Evolutionary conservation across 176 grass and related monocot genomes (phyloP), one percentile per base, ranked within the genome.

Genomic region (Phyllostachys edulis): DNA sequence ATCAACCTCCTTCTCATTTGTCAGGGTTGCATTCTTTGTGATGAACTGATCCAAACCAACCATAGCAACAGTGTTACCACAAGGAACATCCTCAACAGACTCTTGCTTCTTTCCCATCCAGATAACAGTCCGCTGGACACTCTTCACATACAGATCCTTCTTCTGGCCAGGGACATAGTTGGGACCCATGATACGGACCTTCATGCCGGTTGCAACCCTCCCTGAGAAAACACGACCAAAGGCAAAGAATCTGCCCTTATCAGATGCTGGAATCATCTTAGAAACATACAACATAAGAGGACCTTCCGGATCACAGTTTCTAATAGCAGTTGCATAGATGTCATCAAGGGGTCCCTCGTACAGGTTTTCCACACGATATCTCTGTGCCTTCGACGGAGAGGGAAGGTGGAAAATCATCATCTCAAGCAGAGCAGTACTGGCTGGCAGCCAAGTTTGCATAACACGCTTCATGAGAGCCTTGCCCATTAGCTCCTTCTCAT

Each of bases 61-160:
- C 88, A 96, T 72, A 59, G 91, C 91, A 24, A 96, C 84, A 32
- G 94, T 96, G 84, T 96, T 97, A 49, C 94, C 94, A 70, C 89
- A 96, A 20, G 94, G 94, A 79, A 96, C 94, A 85, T 96, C 94
- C 83, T 92, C 93, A 47, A 96, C 93, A 21, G 93, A 96, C 54
- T 94, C 92, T 56, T 92, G 93, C 27, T 76, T 96, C 86, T 96
- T 96, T 61, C 93, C 93, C 90, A 96, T 96, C 93, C 93, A 96
- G 75, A 96, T 96, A 67, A 96, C 93, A 75, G 93, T 96, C 50
- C 89, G 83, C 67, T 96, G 94, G 20, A 96, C 91, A 83, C 73
- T 93, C 86, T 96, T 96, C 67, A 85, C 80, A 66, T 91, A 96
- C 23, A 96, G 49, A 90, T 96, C 93, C 54, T 96, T 96, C 89